Evolutionary conservation across 306 rosid species (phyloP).

Genomic region (Hippophae rhamnoides): DNA sequence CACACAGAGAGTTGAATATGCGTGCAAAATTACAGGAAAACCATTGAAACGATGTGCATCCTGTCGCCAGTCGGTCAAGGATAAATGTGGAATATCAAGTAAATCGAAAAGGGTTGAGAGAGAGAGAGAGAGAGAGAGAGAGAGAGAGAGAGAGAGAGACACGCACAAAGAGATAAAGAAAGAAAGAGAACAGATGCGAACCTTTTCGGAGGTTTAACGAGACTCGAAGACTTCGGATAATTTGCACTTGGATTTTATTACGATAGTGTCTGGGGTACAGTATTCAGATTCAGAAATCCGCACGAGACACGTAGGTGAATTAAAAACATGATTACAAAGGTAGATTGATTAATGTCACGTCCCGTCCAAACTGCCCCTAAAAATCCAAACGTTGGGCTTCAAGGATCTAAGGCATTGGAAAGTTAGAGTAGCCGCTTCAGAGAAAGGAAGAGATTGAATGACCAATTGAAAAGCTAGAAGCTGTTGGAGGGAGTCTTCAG

Average conservation of each 20-base stretch:
- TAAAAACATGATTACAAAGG: not conserved
- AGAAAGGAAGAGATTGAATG: no score
- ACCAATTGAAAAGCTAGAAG: no score
- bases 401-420: no score
- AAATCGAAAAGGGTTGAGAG: slow-evolving; percentile 19
- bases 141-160: slow-evolving; percentile 19
- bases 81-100: slow-evolving; percentile 33
- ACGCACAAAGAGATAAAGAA: no score
- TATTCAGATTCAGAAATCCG: slow-evolving; percentile 1
- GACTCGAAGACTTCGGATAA: slow-evolving; percentile 30
- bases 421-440: no score
- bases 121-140: no score
- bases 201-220: slow-evolving; percentile 22
- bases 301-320: slow-evolving; percentile 9
- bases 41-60: slow-evolving; percentile 7
- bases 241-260: slow-evolving; percentile 15
- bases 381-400: no score
- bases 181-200: slow-evolving; percentile 15
- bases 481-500: no score
- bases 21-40: slow-evolving; percentile 13
- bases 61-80: slow-evolving; percentile 26
- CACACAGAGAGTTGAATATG: slow-evolving; percentile 29
- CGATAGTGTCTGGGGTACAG: slow-evolving; percentile 18
- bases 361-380: no score
- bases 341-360: no score